Base-by-base conservation (phyloP, 306 rosid genomes). In the Lithocarpus polystachyus region DNA sequence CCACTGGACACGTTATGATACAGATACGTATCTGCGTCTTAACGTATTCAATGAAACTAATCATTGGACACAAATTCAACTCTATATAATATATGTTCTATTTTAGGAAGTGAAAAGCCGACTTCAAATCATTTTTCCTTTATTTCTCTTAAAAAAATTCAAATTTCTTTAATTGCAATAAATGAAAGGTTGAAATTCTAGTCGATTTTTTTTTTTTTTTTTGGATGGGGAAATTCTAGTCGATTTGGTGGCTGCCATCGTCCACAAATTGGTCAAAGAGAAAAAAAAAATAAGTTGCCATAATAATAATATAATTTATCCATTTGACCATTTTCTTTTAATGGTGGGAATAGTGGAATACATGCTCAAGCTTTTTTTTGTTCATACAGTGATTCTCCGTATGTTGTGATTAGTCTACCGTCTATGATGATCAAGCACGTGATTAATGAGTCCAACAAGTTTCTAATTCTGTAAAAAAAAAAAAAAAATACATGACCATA, bases 61-160 rank as follows among this genome's bases (percentile, higher is more conserved):
- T 37, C 11, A 37, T 2, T 7, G 0, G 11, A 2, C 2, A 37
- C 45, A 0, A 28, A 3, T 0, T 1, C 2, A 37, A 37, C 1
- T 0, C 2, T 37, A 37, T 37, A 1, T 37, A 7, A 37, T 37
- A 37, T 37, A 37, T 0, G 11, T 7, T 8, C 2, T 37, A 37
- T 37, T 1, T 37, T 37, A 48, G 17, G 4, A 48, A 48, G 17
- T 10, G 15, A 48, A 48, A 48, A 48, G 1, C 12, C 5, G 1
- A 48, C 53, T 4, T 48, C 17, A 48, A 48, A 48, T 2, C 0
- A 10, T 48, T 48, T 48, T 48, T 12, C 11, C 0, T 37, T 7
- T 37, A 1, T 37, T 7, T 7, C 10, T 1, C 10, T 37, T 37
- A 5, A 37, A 35, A 37, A 37, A 37, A 37, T 37, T 37, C 45